Evolutionary conservation across 495 filamentous ascomycete species (phyloP).

Genomic region (Xylaria acuta): DNA sequence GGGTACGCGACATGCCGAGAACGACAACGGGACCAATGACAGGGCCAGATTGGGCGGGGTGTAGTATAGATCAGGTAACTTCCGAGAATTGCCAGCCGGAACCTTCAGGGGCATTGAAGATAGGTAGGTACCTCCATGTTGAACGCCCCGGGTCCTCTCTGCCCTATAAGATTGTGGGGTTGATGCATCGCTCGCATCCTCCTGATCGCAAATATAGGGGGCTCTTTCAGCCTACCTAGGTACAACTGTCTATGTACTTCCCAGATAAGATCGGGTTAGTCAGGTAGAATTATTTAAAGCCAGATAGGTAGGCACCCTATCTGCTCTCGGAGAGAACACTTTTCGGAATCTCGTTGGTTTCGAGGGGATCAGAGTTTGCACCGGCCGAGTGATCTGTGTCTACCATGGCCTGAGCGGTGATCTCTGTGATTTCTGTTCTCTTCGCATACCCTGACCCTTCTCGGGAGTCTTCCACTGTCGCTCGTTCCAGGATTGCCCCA

Average conservation of each 20-base stretch:
- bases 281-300: background rate
- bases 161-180: constrained; percentile 10
- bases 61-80: background rate
- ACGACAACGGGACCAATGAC: background rate
- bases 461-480: constrained; percentile 2
- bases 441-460: background rate
- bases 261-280: background rate
- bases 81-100: constrained; percentile 2
- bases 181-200: background rate
- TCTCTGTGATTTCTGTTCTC: too few species aligned
- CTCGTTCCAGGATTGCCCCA: background rate
- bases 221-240: too few species aligned
- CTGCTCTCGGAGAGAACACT: constrained; percentile 17
- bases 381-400: too few species aligned
- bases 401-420: constrained; percentile 6
- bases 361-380: background rate
- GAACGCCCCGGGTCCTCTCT: too few species aligned
- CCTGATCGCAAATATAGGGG: too few species aligned
- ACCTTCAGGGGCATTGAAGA: background rate
- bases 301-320: background rate
- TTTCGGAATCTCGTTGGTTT: constrained; percentile 22
- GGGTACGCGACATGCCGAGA: too few species aligned
- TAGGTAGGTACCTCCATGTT: too few species aligned
- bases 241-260: too few species aligned
- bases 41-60: background rate